phyloP scores from a whole-genome alignment of 257 asterid genomes.

The Ballota nigra region DNA sequence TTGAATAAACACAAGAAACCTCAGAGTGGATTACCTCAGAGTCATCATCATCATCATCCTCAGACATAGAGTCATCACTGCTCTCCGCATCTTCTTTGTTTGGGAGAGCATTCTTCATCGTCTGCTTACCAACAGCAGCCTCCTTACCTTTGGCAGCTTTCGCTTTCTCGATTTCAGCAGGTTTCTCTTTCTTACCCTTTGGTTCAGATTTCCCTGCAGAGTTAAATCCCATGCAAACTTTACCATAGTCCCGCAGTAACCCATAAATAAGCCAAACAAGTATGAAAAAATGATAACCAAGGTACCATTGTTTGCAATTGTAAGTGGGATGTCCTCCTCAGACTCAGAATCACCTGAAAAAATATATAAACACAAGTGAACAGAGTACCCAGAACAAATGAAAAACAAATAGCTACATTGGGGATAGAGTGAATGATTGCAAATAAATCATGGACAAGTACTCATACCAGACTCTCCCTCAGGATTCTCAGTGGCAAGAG shows the following conservation, averaged over 20 bases:
- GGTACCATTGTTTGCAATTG: slow-evolving; percentile 49
- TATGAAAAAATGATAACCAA: neutral
- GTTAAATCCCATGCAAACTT: neutral
- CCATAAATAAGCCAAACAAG: neutral
- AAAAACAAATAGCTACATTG: neutral
- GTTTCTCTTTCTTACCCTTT: slow-evolving; percentile 46
- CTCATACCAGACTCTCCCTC: slow-evolving; percentile 41
- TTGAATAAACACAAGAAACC: no score
- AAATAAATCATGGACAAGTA: neutral
- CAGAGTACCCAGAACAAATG: neutral
- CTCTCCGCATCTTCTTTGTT: slow-evolving; percentile 34
- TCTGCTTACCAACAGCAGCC: slow-evolving; percentile 53
- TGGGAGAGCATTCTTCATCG: slow-evolving; percentile 69
- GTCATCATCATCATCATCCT: slow-evolving; percentile 43
- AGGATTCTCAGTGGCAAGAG: slow-evolving; percentile 33
- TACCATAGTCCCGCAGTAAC: neutral
- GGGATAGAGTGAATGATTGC: neutral
- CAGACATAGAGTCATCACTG: slow-evolving; percentile 53
- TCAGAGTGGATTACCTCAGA: slow-evolving; percentile 33
- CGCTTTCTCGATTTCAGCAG: slow-evolving; percentile 42
- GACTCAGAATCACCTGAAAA: slow-evolving; percentile 56
- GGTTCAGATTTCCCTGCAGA: slow-evolving; percentile 40
- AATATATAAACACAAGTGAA: neutral
- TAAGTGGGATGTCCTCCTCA: slow-evolving; percentile 53
- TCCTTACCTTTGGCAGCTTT: slow-evolving; percentile 42